Conservation (phyloP, 129 eudicot species). For the Rutidosis leptorrhynchoides region DNA sequence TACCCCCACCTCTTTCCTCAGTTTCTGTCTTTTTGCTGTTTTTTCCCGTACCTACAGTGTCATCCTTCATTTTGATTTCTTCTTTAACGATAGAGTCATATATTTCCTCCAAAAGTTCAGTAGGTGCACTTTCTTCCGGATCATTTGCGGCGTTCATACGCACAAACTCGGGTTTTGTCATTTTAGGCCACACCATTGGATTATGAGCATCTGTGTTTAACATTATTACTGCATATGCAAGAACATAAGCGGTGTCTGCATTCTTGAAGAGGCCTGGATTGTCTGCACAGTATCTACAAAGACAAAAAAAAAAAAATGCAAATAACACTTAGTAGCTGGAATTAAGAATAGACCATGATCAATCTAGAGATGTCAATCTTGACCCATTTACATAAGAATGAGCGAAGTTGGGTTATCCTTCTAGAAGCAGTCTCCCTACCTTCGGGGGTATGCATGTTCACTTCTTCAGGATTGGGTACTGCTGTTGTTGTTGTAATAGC, state of each 20-base stretch:
- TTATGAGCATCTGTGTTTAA: conserved; percentile 98
- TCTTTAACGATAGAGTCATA: conserved; percentile 88
- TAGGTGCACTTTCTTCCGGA: conserved; percentile 83
- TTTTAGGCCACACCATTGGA: conserved; percentile 94
- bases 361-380: not conserved
- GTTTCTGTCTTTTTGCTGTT: conserved; percentile 66
- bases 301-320: conserved; percentile 9
- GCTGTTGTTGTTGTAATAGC: too few relatives aligned
- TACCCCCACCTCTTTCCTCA: conserved; percentile 68
- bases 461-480: too few relatives aligned
- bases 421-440: too few relatives aligned
- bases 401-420: not conserved
- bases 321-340: conserved; percentile 1
- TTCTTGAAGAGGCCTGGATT: conserved; percentile 94
- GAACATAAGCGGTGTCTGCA: conserved; percentile 95
- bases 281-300: conserved; percentile 89
- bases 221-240: conserved; percentile 99
- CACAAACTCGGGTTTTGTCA: conserved; percentile 86
- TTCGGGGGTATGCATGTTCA: too few relatives aligned
- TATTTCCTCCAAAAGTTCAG: conserved; percentile 82
- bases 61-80: conserved; percentile 94
- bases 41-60: conserved; percentile 43
- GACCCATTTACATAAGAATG: not conserved
- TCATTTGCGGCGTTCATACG: conserved; percentile 74
- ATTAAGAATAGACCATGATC: conserved; percentile 12